These are phyloP conservation scores for Solanum hybrid DNA, from an alignment of 305 asterid species.

Conservation along the genomic window DNA sequence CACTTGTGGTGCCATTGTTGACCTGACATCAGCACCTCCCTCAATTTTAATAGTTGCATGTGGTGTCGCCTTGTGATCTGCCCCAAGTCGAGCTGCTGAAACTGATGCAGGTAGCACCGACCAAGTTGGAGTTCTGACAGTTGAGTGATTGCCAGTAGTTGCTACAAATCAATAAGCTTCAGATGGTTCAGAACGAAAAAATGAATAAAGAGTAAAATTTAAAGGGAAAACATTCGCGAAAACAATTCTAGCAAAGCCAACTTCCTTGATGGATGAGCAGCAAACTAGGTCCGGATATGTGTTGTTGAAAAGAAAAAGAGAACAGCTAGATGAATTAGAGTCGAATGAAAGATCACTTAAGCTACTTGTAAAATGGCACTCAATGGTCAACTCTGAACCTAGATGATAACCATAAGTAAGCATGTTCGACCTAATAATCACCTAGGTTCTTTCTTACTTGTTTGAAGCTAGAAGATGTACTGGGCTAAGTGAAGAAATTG, in stretches of 20 bases:
- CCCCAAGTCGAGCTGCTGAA: constrained; percentile 36
- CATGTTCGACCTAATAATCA: not conserved
- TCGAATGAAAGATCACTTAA: not conserved
- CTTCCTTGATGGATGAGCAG: not conserved
- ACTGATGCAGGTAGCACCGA: constrained; percentile 50
- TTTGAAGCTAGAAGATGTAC: not conserved
- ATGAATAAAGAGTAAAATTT: not conserved
- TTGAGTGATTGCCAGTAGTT: constrained; percentile 37
- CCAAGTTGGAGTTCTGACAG: constrained; percentile 64
- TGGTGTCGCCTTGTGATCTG: constrained; percentile 41
- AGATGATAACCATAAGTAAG: not conserved
- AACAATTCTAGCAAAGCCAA: not conserved
- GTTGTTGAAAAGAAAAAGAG: not conserved
- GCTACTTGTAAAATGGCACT: not conserved
- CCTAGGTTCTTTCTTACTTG: not conserved
- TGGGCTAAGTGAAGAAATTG: not conserved
- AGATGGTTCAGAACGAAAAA: constrained; percentile 20
- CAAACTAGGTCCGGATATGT: not conserved
- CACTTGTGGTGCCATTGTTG: constrained; percentile 39
- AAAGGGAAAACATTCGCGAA: constrained; percentile 2
- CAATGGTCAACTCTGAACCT: not conserved
- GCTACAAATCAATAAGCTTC: constrained; percentile 19
- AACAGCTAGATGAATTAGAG: not conserved
- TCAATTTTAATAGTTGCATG: constrained; percentile 44
- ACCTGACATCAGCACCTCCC: constrained; percentile 43